Percentiles rank a stretch among this genome's conserved stretches.
phyloP scores from a whole-genome alignment of 2,329 filamentous ascomycete genomes.

The Tolypocladium guangdongense region DNA sequence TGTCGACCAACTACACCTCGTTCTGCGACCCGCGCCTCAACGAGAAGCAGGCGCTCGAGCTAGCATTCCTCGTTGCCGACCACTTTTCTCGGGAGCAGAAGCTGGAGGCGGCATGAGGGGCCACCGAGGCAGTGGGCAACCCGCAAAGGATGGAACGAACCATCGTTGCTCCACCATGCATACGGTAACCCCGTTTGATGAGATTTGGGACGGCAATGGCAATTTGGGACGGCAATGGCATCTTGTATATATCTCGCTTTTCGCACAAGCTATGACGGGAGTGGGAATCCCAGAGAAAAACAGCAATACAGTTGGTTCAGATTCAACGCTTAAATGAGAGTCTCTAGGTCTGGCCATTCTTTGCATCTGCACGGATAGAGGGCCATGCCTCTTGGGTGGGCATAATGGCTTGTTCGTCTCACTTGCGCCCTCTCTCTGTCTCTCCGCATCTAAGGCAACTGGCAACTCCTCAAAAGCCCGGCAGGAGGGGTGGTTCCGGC shows the following conservation, averaged over 20 bases:
- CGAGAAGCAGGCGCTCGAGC: constrained; percentile 92
- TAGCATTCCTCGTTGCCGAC: constrained; percentile 87
- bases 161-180: background rate
- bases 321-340: background rate
- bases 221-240: background rate
- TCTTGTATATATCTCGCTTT: background rate
- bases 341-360: background rate
- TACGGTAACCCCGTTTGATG: background rate
- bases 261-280: background rate
- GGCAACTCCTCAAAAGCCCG: background rate
- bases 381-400: background rate
- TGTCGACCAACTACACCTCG: constrained; percentile 85
- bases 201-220: background rate
- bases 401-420: background rate
- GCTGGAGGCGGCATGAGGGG: constrained; percentile 1
- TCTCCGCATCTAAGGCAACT: background rate
- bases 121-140: no score
- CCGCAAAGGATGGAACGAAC: background rate
- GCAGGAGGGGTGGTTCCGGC: background rate
- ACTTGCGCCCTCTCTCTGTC: background rate
- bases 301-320: background rate
- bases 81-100: constrained; percentile 44
- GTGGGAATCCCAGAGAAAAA: background rate
- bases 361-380: background rate
- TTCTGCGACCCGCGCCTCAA: constrained; percentile 94